Evolutionary conservation across 148 eudicot species (phyloP), one percentile per base, ranked within the genome.

Genomic region (Nepenthes mirabilis): DNA sequence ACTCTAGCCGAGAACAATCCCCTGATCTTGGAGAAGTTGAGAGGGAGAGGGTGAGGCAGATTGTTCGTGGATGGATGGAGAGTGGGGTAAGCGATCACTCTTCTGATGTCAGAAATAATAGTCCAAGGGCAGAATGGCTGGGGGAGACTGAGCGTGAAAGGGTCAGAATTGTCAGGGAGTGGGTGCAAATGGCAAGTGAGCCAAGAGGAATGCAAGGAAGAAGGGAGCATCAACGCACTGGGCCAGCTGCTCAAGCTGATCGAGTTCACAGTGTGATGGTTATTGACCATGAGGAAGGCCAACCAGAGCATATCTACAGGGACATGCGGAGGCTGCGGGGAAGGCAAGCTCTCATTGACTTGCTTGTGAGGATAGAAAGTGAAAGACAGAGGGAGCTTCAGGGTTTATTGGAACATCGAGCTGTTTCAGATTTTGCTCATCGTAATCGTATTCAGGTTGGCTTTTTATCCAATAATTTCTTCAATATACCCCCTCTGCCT

Each of bases 91-190:
- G 69, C 55, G 96, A 88, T 52, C 90, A 43, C 57, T 67, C 94
- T 11, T 68, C 97, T 63, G 77, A 77, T 69, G 75, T 76, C 55
- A 67, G 84, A 63, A 74, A 67, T 77, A 71, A 62, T 43, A 76
- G 70, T 73, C 78, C 85, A 36, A 80, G 98, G 70, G 96, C 67
- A 56, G 91, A 93, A 64, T 93, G 97, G 99, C 84, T 93, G 45
- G 99, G 99, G 59, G 99, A 93, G 76, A 86, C 85, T 13, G 99
- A 93, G 77, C 87, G 97, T 60, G 99, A 89, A 65, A 82, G 97
- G 72, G 99, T 93, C 50, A 86, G 99, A 75, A 77, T 84, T 69
- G 99, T 86, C 48, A 82, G 99, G 78, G 97, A 89, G 74, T 89
- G 95, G 95, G 88, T 93, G 73, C 99, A 89, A 56, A 84, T 84